Evolutionary conservation across 2,329 filamentous ascomycete genomes (phyloP).

Genomic region (Colletotrichum noveboracense): DNA sequence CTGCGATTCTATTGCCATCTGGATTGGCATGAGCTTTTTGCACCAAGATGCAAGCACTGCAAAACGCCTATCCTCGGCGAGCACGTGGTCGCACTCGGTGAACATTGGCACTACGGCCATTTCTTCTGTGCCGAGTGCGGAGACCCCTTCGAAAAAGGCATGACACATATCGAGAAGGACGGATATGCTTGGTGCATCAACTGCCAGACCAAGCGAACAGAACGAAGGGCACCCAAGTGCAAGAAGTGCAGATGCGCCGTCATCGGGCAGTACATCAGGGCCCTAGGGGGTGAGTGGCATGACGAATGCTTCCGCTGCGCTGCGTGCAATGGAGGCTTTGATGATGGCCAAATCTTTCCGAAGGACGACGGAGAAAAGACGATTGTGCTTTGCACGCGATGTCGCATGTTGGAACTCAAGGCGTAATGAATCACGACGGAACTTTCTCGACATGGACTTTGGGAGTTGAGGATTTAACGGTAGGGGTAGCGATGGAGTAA

Average conservation of each 20-base stretch:
- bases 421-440: conserved; percentile 32
- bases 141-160: conserved; percentile 82
- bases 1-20: conserved; percentile 95
- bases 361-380: conserved; percentile 39
- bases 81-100: conserved; percentile 89
- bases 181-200: conserved; percentile 96
- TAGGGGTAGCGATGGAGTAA: not conserved
- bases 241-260: conserved; percentile 83
- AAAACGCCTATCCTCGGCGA: conserved; percentile 96
- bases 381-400: conserved; percentile 65
- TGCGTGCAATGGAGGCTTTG: conserved; percentile 63
- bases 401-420: conserved; percentile 66
- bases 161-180: conserved; percentile 87
- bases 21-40: conserved; percentile 97
- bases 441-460: not conserved
- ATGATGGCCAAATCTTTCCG: conserved; percentile 70
- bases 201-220: conserved; percentile 91
- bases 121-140: conserved; percentile 99
- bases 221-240: conserved; percentile 87
- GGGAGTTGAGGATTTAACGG: not conserved
- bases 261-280: conserved; percentile 87
- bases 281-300: conserved; percentile 93
- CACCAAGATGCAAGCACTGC: conserved; percentile 93
- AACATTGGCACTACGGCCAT: conserved; percentile 97
- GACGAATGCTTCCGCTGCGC: conserved; percentile 87